Evolutionary conservation across 2,329 filamentous ascomycete genomes (phyloP).

Genomic region (Neonectria magnoliae): DNA sequence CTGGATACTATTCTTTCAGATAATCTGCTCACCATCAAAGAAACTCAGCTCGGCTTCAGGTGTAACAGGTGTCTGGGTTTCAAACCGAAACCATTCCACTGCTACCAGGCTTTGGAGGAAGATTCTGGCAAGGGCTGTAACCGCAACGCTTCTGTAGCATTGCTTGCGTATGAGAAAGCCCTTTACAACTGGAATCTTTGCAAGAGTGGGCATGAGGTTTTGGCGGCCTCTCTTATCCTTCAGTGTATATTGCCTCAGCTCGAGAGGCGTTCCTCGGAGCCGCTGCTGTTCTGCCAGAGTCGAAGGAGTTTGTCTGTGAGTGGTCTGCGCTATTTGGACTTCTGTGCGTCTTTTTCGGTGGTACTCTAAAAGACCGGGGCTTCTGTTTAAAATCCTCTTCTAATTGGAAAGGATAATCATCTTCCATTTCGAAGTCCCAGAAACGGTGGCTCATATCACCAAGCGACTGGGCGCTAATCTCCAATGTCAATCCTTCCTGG

Average conservation of each 20-base stretch:
- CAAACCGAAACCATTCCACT: slow-evolving; percentile 14
- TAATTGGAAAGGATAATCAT: slow-evolving; percentile 14
- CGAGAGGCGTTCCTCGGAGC: slow-evolving; percentile 16
- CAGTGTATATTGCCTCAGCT: slow-evolving; percentile 1
- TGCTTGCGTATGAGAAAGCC: slow-evolving; percentile 10
- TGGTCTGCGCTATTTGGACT: too few relatives aligned
- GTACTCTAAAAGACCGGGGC: not conserved
- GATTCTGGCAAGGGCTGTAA: slow-evolving; percentile 12
- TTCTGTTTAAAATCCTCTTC: not conserved
- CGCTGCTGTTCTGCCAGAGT: not conserved
- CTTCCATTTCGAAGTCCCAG: not conserved
- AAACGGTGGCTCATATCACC: slow-evolving; percentile 17
- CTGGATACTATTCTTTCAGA: not conserved
- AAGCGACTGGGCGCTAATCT: slow-evolving; percentile 22
- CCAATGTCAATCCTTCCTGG: slow-evolving; percentile 3
- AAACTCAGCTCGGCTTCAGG: not conserved
- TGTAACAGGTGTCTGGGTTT: not conserved
- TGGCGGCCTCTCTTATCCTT: not conserved
- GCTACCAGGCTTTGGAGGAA: slow-evolving; percentile 16
- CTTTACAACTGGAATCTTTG: slow-evolving; percentile 13
- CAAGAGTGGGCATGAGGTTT: not conserved
- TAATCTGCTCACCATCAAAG: not conserved
- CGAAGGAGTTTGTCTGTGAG: not conserved
- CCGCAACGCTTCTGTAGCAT: not conserved
- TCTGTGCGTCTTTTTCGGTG: not conserved